Percentiles rank a stretch among this genome's conserved stretches.
phyloP scores from a whole-genome alignment of 306 rosid species.

The Vachellia pachyceras region DNA sequence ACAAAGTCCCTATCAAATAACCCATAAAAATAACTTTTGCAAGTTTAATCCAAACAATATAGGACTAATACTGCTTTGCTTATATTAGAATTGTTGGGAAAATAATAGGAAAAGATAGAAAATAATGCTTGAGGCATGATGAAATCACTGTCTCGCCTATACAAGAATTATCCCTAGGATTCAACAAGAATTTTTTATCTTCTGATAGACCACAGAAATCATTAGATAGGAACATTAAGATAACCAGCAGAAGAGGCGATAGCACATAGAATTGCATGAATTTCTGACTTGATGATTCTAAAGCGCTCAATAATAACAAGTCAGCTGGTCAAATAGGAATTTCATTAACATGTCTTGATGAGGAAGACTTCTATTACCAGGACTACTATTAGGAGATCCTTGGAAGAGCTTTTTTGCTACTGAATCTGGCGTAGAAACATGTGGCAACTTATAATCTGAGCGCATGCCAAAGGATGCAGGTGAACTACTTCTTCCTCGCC shows the following conservation, averaged over 20 bases:
- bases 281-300: slow-evolving; percentile 17
- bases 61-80: slow-evolving; percentile 1
- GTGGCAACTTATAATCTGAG: slow-evolving; percentile 52
- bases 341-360: slow-evolving; percentile 24
- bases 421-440: slow-evolving; percentile 47
- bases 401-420: slow-evolving; percentile 58
- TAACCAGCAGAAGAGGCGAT: background rate
- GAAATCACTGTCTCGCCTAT: background rate
- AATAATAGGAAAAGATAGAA: background rate
- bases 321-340: slow-evolving; percentile 9
- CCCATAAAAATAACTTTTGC: too few species aligned
- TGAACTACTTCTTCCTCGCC: slow-evolving; percentile 71
- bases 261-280: slow-evolving; percentile 10
- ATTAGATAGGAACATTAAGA: background rate
- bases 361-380: slow-evolving; percentile 51
- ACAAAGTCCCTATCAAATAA: too few species aligned
- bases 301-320: slow-evolving; percentile 12
- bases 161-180: background rate
- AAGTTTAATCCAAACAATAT: background rate
- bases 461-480: slow-evolving; percentile 59
- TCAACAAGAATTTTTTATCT: background rate
- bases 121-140: background rate
- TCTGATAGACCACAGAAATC: background rate
- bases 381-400: slow-evolving; percentile 58
- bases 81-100: background rate